phyloP scores from a whole-genome alignment of 169 alveolate species.

The Plasmodium fragile region DNA sequence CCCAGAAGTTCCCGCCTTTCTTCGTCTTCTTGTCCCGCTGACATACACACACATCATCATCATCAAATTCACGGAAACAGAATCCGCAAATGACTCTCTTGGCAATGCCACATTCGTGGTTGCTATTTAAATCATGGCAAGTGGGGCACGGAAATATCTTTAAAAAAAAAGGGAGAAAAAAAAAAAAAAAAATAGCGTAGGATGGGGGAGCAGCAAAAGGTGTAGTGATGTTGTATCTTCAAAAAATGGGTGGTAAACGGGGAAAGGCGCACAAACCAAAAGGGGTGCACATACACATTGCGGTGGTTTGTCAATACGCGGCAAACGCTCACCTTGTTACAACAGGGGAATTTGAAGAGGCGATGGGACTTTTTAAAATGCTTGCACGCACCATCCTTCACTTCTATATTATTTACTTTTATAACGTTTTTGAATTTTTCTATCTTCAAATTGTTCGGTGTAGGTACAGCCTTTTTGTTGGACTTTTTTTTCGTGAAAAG shows the following conservation, averaged over 20 bases:
- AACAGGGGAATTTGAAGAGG: conserved; percentile 80
- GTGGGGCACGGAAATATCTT: conserved; percentile 80
- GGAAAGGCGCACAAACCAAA: neutral
- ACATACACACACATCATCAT: conserved; percentile 74
- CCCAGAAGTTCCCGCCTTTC: conserved; percentile 77
- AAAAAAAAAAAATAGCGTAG: neutral
- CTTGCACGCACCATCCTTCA: conserved; percentile 79
- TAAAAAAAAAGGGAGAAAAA: conserved; percentile 8
- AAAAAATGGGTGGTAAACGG: neutral
- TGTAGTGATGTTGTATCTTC: neutral
- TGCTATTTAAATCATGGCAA: conserved; percentile 81
- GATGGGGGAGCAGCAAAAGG: neutral
- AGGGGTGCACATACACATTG: neutral
- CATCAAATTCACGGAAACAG: conserved; percentile 79
- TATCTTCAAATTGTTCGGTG: conserved; percentile 62
- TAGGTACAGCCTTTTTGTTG: conserved; percentile 9
- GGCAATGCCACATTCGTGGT: conserved; percentile 77
- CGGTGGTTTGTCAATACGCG: neutral
- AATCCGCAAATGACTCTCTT: conserved; percentile 80
- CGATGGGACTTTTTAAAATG: conserved; percentile 81
- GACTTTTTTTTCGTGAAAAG: conserved; percentile 43
- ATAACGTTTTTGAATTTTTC: conserved; percentile 61
- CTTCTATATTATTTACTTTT: conserved; percentile 73
- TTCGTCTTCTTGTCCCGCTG: conserved; percentile 75
- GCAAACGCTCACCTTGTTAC: conserved; percentile 71